phyloP scores from a whole-genome alignment of 306 rosid species.

The Rosa persica region DNA sequence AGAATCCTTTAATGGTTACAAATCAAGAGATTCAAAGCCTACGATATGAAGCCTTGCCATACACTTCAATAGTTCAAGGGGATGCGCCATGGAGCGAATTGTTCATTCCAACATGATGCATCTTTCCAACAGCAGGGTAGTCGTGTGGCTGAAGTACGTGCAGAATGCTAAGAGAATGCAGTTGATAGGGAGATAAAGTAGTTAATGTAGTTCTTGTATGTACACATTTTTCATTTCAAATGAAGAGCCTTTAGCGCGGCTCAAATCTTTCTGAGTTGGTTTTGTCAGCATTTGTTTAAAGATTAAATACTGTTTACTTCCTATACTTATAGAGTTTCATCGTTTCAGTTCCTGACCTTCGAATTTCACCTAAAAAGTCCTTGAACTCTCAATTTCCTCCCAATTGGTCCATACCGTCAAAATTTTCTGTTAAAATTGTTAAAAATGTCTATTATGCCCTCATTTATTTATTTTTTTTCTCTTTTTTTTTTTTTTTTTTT shows the following conservation, averaged over 20 bases:
- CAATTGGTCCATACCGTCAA: too few species aligned
- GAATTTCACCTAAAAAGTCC: too few species aligned
- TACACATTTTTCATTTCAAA: slow-evolving; percentile 36
- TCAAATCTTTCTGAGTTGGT: slow-evolving; percentile 22
- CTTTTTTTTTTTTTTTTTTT: too few species aligned
- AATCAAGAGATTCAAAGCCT: slow-evolving; percentile 57
- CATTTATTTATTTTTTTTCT: too few species aligned
- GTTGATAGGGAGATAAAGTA: slow-evolving; percentile 82
- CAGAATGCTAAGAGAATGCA: slow-evolving; percentile 73
- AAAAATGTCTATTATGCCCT: too few species aligned
- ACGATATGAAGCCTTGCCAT: slow-evolving; percentile 94
- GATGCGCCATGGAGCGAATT: slow-evolving; percentile 88
- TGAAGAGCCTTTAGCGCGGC: slow-evolving; percentile 27
- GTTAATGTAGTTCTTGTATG: slow-evolving; percentile 40
- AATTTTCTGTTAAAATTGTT: too few species aligned
- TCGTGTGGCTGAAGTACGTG: slow-evolving; percentile 42
- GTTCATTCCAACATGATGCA: slow-evolving; percentile 78
- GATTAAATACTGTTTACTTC: too few species aligned
- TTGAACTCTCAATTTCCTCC: too few species aligned
- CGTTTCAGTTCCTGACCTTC: too few species aligned
- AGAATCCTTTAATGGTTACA: slow-evolving; percentile 46
- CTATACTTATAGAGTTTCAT: too few species aligned
- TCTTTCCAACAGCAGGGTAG: slow-evolving; percentile 53
- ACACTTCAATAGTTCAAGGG: slow-evolving; percentile 81
- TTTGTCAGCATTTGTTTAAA: slow-evolving; percentile 20